Base-by-base conservation (phyloP, 306 rosid species). In the Corylus americana region DNA sequence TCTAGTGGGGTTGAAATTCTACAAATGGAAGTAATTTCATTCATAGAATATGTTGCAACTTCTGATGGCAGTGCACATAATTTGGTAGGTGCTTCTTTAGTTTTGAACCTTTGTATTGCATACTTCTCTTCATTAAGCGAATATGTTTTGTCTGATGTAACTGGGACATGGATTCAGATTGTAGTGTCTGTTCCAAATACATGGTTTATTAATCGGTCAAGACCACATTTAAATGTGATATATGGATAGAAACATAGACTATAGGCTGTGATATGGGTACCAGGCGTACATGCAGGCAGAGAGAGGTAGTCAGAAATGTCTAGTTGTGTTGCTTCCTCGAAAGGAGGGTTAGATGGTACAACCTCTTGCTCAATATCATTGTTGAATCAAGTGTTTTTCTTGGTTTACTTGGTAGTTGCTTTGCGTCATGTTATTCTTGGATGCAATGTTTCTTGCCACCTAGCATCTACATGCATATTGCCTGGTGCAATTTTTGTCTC, bases 41-140 rank as follows among this genome's bases (percentile, higher is more conserved):
- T 95, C 77, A 84, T 95, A 82, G 98, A 90, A 87, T 90, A 91
- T 45, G 91, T 90, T 29, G 97, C 97, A 78, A 92, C 91, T 75
- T 89, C 92, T 77, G 77, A 75, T 77, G 92, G 87, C 49, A 91
- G 85, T 81, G 53, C 87, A 58, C 91, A 89, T 82, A 95, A 92
- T 85, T 80, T 88, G 92, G 99, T 95, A 73, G 67, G 93, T 87
- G 80, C 64, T 76, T 27, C 59, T 29, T 7, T 20, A 54, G 22
- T 77, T 59, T 78, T 75, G 71, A 75, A 2, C 39, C 62, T 45
- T 70, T 54, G 44, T 25, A 73, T 81, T 31, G 37, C 48, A 50
- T 66, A 31, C 58, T 74, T 45, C 25, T 68, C 49, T 25, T 74
- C 53, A 47, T 35, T 50, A 14, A 66, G 74, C 37, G 51, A 67